phyloP scores from a whole-genome alignment of 2,329 filamentous ascomycete genomes.

The Aspergillus aculeatus region DNA sequence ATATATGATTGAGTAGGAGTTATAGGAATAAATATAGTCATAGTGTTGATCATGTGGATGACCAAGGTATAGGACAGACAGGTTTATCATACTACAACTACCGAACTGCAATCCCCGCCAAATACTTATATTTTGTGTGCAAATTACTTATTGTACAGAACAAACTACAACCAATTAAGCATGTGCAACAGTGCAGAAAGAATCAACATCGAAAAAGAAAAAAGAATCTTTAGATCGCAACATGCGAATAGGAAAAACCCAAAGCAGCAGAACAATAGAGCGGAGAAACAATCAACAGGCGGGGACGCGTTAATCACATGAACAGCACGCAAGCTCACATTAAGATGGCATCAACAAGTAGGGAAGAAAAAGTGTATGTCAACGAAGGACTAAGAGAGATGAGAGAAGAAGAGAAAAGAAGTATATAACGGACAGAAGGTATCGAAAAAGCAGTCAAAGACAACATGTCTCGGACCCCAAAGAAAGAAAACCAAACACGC shows the following conservation, averaged over 20 bases:
- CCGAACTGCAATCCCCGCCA: conserved; percentile 26
- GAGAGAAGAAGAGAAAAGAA: conserved; percentile 18
- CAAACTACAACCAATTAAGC: conserved; percentile 31
- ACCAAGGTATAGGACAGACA: too few relatives aligned
- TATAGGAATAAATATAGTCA: not conserved
- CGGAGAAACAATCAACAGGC: conserved; percentile 19
- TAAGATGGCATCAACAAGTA: conserved; percentile 16
- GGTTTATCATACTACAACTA: not conserved
- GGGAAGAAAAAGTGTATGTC: conserved; percentile 16
- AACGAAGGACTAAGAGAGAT: conserved; percentile 17
- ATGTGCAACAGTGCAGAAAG: conserved; percentile 16
- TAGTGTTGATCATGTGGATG: too few relatives aligned
- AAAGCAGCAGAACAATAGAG: conserved; percentile 13
- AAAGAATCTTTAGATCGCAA: conserved; percentile 12
- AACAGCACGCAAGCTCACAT: conserved; percentile 28
- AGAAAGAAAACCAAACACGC: conserved; percentile 25
- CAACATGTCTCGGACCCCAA: not conserved
- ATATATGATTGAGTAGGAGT: too few relatives aligned
- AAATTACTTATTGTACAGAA: conserved; percentile 42
- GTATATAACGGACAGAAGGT: conserved; percentile 31
- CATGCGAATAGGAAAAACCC: conserved; percentile 6
- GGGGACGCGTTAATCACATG: conserved; percentile 29
- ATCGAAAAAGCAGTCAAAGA: conserved; percentile 24
- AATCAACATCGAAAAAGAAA: conserved; percentile 14
- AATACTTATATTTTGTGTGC: conserved; percentile 32